Conservation (phyloP, 2,329 filamentous ascomycete genomes). For the Phoma sp. region DNA sequence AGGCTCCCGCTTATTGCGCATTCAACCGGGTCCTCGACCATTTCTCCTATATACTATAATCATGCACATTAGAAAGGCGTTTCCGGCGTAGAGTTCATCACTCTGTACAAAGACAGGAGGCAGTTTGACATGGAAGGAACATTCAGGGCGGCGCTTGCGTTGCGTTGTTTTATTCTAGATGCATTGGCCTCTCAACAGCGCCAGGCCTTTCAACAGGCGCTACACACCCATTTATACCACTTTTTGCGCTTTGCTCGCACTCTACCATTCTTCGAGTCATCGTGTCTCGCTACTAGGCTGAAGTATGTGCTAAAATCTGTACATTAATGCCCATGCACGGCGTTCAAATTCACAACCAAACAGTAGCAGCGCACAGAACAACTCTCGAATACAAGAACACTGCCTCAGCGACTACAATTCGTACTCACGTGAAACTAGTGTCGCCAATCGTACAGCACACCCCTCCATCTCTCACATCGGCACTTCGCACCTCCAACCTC, state of each 20-base stretch:
- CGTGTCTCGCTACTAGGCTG: no score
- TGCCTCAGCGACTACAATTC: no score
- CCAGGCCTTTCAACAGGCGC: constrained; percentile 40
- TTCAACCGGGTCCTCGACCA: neutral
- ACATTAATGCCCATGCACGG: no score
- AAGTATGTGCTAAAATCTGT: no score
- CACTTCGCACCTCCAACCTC: neutral
- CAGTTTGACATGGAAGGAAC: neutral
- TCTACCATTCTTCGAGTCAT: no score
- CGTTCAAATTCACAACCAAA: no score
- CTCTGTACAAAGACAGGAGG: constrained; percentile 19
- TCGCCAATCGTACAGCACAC: no score
- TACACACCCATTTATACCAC: constrained; percentile 15
- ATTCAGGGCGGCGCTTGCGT: constrained; percentile 23
- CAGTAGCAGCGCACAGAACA: no score
- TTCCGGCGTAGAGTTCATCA: constrained; percentile 39
- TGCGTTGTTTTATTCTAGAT: constrained; percentile 22
- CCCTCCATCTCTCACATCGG: neutral
- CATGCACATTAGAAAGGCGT: constrained; percentile 10
- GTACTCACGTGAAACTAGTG: no score
- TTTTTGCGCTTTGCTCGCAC: neutral
- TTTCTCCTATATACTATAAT: constrained; percentile 6
- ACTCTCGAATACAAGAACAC: no score
- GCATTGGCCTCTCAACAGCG: constrained; percentile 33
- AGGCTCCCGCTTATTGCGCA: neutral